Conservation (phyloP, 805 yeast species). For the Huiozyma naganishii region DNA sequence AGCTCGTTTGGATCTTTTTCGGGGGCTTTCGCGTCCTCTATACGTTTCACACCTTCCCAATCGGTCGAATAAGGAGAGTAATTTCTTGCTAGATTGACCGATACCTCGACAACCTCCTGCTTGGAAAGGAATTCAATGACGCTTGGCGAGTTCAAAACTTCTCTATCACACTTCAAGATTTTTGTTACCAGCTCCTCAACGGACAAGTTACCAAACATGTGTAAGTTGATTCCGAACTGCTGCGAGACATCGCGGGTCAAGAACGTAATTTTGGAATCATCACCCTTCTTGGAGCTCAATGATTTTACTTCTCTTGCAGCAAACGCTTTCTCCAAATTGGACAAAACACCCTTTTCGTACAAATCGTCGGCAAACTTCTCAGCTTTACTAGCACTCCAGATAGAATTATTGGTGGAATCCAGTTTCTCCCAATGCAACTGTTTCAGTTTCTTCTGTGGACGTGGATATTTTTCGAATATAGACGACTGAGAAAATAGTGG, state of each 20-base stretch:
- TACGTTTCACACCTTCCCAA: constrained; percentile 38
- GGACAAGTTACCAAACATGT: constrained; percentile 50
- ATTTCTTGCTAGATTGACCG: constrained; percentile 57
- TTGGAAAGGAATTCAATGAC: constrained; percentile 78
- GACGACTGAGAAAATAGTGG: constrained; percentile 28
- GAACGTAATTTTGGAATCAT: constrained; percentile 50
- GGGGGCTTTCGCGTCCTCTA: constrained; percentile 35
- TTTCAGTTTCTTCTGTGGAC: constrained; percentile 71
- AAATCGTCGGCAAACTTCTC: constrained; percentile 49
- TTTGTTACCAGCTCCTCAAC: constrained; percentile 61
- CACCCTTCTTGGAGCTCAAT: constrained; percentile 35
- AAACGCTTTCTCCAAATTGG: constrained; percentile 76
- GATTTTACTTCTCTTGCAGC: constrained; percentile 67
- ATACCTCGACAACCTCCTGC: constrained; percentile 64
- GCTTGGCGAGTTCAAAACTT: constrained; percentile 55
- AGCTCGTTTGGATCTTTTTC: constrained; percentile 67
- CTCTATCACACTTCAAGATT: constrained; percentile 65
- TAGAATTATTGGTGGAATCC: constrained; percentile 72
- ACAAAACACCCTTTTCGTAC: constrained; percentile 65
- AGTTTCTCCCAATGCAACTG: constrained; percentile 96
- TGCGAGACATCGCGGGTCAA: constrained; percentile 82
- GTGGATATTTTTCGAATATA: constrained; percentile 41
- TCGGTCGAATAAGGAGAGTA: constrained; percentile 74
- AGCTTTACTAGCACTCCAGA: constrained; percentile 68
- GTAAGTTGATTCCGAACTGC: constrained; percentile 89